A percentile compares a stretch with the other conserved stretches of the same genome.
phyloP scores from a whole-genome alignment of 257 asterid genomes.

The Gardenia jasminoides region DNA sequence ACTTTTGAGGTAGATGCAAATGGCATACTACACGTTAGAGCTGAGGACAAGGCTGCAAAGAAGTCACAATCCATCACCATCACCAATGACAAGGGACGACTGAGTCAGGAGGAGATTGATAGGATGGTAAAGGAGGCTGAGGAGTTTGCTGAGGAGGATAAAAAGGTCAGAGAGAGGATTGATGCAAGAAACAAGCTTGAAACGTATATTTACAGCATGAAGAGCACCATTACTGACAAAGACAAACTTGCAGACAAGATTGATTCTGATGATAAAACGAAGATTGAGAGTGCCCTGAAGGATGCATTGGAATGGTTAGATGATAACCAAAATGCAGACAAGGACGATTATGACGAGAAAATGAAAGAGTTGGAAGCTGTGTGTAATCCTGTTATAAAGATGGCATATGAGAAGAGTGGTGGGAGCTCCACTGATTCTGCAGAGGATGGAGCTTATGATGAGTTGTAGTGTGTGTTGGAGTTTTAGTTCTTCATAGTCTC shows the following conservation, averaged over 20 bases:
- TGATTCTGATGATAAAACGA: conserved; percentile 24
- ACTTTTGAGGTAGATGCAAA: conserved; percentile 19
- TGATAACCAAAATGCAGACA: conserved; percentile 26
- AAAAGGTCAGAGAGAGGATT: conserved; percentile 14
- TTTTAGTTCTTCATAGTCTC: neutral
- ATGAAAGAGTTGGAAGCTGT: conserved; percentile 29
- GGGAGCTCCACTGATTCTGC: conserved; percentile 12
- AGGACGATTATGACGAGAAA: conserved; percentile 23
- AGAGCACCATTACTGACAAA: conserved; percentile 18
- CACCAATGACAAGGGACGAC: conserved; percentile 20
- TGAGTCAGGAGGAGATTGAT: conserved; percentile 21
- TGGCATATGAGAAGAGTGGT: conserved; percentile 17
- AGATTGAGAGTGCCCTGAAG: conserved; percentile 23
- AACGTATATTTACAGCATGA: conserved; percentile 11
- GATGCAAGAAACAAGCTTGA: conserved; percentile 21
- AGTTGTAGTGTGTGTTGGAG: conserved; percentile 8
- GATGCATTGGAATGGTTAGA: conserved; percentile 26
- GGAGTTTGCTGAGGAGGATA: conserved; percentile 25
- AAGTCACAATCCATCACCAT: conserved; percentile 22
- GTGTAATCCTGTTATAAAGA: conserved; percentile 23
- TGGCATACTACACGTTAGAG: conserved; percentile 24
- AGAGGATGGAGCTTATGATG: conserved; percentile 21
- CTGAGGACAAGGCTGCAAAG: conserved; percentile 28
- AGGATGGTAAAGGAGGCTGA: conserved; percentile 20
- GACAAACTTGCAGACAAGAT: conserved; percentile 27